Conservation (phyloP, 352 stramenopile genomes). For the Aphanomyces stellatus region DNA sequence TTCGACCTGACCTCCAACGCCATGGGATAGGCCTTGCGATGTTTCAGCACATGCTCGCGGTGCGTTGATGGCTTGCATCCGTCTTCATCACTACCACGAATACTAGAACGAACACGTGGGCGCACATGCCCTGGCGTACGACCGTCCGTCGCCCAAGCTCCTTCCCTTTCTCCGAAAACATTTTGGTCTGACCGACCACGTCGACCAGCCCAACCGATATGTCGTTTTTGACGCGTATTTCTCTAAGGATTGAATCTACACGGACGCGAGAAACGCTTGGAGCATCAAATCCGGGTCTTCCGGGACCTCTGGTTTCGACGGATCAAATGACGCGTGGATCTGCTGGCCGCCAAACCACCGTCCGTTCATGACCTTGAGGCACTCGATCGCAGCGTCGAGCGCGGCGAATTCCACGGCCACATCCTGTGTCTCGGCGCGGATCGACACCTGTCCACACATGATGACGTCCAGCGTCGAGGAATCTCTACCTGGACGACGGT, state of each 20-base stretch:
- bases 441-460: constrained; percentile 33
- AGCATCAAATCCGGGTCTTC: constrained; percentile 61
- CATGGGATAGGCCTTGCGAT: constrained; percentile 45
- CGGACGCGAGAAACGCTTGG: constrained; percentile 65
- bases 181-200: constrained; percentile 33
- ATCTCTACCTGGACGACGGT: constrained; percentile 40
- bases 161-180: constrained; percentile 71
- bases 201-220: constrained; percentile 77
- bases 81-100: background rate
- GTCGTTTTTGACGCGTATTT: constrained; percentile 77
- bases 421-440: constrained; percentile 40
- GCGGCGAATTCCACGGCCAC: constrained; percentile 53
- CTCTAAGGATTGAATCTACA: constrained; percentile 15
- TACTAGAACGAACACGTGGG: background rate
- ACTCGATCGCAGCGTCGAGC: constrained; percentile 50
- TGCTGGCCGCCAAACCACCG: constrained; percentile 72
- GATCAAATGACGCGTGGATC: constrained; percentile 53
- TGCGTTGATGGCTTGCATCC: constrained; percentile 5
- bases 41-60: constrained; percentile 50
- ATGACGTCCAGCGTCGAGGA: background rate
- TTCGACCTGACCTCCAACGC: constrained; percentile 45
- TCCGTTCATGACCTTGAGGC: constrained; percentile 62
- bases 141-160: constrained; percentile 74
- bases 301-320: constrained; percentile 40
- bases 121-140: constrained; percentile 45